Percentiles rank a stretch among this genome's conserved stretches.
Evolutionary conservation across 2,329 filamentous ascomycete species (phyloP).

Genomic region (Exophiala xenobiotica): DNA sequence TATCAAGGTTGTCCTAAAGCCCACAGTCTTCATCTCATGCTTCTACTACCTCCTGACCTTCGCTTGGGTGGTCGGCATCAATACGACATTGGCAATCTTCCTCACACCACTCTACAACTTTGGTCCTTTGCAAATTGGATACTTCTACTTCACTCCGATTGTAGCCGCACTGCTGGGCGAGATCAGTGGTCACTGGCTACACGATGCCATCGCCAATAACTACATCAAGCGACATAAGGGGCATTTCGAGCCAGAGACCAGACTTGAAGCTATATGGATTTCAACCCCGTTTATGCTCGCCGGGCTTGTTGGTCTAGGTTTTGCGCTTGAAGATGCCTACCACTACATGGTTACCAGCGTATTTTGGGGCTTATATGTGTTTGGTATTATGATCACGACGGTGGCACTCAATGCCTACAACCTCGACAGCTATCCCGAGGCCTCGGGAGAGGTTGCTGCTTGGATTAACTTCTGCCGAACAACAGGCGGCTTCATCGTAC

Average conservation of each 20-base stretch:
- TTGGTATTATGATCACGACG: conserved; percentile 34
- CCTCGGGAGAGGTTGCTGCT: conserved; percentile 54
- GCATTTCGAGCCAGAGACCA: conserved; percentile 58
- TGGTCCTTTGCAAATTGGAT: conserved; percentile 51
- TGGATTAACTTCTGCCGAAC: conserved; percentile 54
- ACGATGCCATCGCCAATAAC: conserved; percentile 50
- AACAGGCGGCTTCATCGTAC: conserved; percentile 48
- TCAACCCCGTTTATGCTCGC: conserved; percentile 51
- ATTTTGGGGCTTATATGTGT: conserved; percentile 56
- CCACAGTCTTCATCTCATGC: conserved; percentile 37
- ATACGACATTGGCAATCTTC: conserved; percentile 56
- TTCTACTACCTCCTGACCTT: conserved; percentile 44
- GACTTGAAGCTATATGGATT: conserved; percentile 51
- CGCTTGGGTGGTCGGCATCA: conserved; percentile 52
- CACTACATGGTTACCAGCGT: conserved; percentile 54
- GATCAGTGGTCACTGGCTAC: conserved; percentile 55
- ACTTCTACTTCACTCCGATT: conserved; percentile 60
- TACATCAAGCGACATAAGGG: conserved; percentile 51
- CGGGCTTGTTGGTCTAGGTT: conserved; percentile 55
- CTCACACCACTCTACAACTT: conserved; percentile 53
- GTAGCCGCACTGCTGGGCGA: conserved; percentile 57
- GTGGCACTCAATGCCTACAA: conserved; percentile 54
- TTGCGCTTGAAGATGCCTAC: conserved; percentile 50
- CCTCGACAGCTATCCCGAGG: conserved; percentile 57
- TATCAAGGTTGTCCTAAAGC: conserved; percentile 40